Evolutionary conservation across 257 asterid species (phyloP), one percentile per base, ranked within the genome.

Genomic region (Jaltomata sinuosa): DNA sequence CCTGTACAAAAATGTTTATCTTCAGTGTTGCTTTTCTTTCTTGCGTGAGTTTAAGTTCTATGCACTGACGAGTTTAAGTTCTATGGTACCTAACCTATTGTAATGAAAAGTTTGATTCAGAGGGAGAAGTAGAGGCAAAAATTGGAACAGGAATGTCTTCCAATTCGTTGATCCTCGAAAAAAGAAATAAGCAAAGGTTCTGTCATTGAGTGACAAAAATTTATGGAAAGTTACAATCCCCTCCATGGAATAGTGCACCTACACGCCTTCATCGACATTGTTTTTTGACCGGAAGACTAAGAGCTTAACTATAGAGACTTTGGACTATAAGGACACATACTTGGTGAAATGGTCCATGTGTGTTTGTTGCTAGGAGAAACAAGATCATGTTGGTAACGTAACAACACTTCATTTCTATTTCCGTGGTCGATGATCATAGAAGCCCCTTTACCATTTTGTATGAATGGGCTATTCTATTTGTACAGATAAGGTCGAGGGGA

Each of bases 1-100:
- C 97, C 98, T 92, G 91, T 76, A 85, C 22, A 11, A 12, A 74
- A 74, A 57, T n/a, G 36, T 9, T 8, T 5, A 34, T 19, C 34
- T 36, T 22, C 25, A 82, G n/a, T 18, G 14, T 38, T n/a, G 38
- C 0, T 64, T 64, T 68, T 68, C 1, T 8, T 32, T 18, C 1
- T 68, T 34, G 49, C 8, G 15, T 1, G 9, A 68, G 77, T 68
- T 67, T 68, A 68, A 45, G 10, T 53, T 53, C 22, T n/a, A 54
- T 19, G 69, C n/a, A 59, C 38, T 1, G 19, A 22, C 19, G 21
- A 55, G 50, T 32, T 32, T 32, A 32, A 2, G 42, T 38, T 38
- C 42, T 38, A 38, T 74, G 80, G 57, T 74, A 42, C 81, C 55
- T 42, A 31, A 3, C n/a, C 36, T 74, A 19, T 10, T 18, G 19